Conservation (phyloP, 139 green algal genomes). For the Volvox africanus region DNA sequence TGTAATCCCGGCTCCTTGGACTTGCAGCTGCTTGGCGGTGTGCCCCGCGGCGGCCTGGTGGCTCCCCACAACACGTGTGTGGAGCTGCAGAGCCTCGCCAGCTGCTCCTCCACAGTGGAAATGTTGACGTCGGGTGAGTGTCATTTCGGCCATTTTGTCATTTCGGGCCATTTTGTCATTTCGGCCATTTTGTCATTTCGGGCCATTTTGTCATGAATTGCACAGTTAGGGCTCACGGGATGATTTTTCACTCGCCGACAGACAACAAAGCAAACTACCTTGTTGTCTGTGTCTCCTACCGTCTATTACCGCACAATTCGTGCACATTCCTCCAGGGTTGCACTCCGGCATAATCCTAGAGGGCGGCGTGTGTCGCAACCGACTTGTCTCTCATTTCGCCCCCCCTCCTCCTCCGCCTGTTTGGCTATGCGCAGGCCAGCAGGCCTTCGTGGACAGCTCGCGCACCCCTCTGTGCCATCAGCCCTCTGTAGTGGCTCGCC, state of each 20-base stretch:
- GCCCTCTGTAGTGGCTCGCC: background rate
- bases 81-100: background rate
- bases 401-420: background rate
- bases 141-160: too few species aligned
- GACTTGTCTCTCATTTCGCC: too few species aligned
- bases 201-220: too few species aligned
- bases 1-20: background rate
- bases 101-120: slow-evolving; percentile 13
- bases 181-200: too few species aligned
- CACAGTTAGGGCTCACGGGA: too few species aligned
- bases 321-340: too few species aligned
- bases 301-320: too few species aligned
- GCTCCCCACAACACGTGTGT: slow-evolving; percentile 1
- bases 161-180: background rate
- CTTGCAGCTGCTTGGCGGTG: background rate
- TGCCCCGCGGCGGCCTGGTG: background rate
- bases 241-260: too few species aligned
- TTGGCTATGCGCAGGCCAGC: background rate
- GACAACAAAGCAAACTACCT: too few species aligned
- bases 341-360: too few species aligned
- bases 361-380: too few species aligned
- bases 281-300: too few species aligned
- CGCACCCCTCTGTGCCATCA: background rate
- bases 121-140: slow-evolving; percentile 5
- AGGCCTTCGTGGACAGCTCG: background rate